These are phyloP conservation scores for Annulohypoxylon moriforme DNA, from an alignment of 495 filamentous ascomycete species.

Conservation along the genomic window DNA sequence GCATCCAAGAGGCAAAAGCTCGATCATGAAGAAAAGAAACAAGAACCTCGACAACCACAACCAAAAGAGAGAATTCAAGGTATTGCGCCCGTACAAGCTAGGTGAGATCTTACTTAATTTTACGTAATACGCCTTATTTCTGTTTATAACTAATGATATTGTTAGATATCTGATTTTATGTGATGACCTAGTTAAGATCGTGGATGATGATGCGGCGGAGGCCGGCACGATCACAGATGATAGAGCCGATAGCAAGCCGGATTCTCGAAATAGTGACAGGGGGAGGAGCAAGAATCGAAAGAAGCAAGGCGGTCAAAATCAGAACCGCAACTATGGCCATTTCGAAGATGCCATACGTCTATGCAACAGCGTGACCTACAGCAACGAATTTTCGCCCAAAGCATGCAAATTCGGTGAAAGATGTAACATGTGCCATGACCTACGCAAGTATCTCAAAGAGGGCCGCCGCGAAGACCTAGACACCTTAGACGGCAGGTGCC, in stretches of 20 bases:
- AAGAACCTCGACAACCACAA: slow-evolving; percentile 47
- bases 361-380: slow-evolving; percentile 74
- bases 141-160: slow-evolving; percentile 37
- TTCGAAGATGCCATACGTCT: slow-evolving; percentile 81
- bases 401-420: slow-evolving; percentile 78
- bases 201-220: slow-evolving; percentile 80
- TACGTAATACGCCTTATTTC: neutral
- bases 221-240: slow-evolving; percentile 59
- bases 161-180: slow-evolving; percentile 68
- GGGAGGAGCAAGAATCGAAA: slow-evolving; percentile 66
- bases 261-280: slow-evolving; percentile 48
- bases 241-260: slow-evolving; percentile 50
- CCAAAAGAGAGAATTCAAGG: slow-evolving; percentile 66
- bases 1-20: slow-evolving; percentile 47
- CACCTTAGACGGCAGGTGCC: slow-evolving; percentile 80
- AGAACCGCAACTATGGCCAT: slow-evolving; percentile 81
- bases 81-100: slow-evolving; percentile 83
- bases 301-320: slow-evolving; percentile 87
- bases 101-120: slow-evolving; percentile 64
- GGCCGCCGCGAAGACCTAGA: slow-evolving; percentile 82
- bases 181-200: slow-evolving; percentile 41
- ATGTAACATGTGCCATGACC: slow-evolving; percentile 82
- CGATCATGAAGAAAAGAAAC: slow-evolving; percentile 41
- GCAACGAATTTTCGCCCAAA: slow-evolving; percentile 79
- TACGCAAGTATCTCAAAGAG: slow-evolving; percentile 85